A percentile compares a stretch with the other conserved stretches of the same genome.
Evolutionary conservation across 2,329 filamentous ascomycete genomes (phyloP).

Genomic region (Diaporthe batatas): DNA sequence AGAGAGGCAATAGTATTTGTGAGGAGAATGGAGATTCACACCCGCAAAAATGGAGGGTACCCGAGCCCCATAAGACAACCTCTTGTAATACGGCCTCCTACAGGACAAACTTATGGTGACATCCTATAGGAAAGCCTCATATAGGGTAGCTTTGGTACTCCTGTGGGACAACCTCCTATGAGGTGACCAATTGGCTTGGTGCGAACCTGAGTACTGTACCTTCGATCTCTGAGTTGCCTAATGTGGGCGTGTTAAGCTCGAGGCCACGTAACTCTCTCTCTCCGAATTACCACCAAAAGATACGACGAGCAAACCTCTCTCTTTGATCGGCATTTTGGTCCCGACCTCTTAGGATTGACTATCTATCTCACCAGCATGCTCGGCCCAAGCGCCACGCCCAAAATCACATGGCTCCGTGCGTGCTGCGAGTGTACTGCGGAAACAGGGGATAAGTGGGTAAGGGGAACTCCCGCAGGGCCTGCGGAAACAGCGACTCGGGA

Average conservation of each 20-base stretch:
- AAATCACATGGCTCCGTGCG: neutral
- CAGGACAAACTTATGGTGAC: too few relatives aligned
- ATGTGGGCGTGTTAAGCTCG: too few relatives aligned
- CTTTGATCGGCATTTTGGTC: neutral
- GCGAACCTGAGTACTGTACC: too few relatives aligned
- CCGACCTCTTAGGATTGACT: too few relatives aligned
- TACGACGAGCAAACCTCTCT: neutral
- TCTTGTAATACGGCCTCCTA: neutral
- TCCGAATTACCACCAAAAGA: neutral
- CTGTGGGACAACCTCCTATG: neutral
- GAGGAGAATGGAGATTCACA: too few relatives aligned
- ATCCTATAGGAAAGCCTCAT: too few relatives aligned
- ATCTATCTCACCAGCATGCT: neutral
- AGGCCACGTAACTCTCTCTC: neutral
- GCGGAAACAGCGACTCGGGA: constrained; percentile 19
- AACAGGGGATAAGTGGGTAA: neutral
- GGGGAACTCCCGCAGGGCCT: constrained; percentile 2
- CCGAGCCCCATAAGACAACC: neutral
- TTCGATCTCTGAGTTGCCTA: too few relatives aligned
- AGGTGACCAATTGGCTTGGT: too few relatives aligned
- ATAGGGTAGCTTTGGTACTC: neutral
- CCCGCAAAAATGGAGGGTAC: too few relatives aligned
- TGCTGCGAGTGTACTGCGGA: neutral
- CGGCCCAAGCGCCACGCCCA: neutral
- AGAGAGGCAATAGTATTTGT: neutral